Percentiles rank a stretch among this genome's conserved stretches.
Conservation (phyloP, 208 protist species). For the Acanthamoeba culbertsoni region DNA sequence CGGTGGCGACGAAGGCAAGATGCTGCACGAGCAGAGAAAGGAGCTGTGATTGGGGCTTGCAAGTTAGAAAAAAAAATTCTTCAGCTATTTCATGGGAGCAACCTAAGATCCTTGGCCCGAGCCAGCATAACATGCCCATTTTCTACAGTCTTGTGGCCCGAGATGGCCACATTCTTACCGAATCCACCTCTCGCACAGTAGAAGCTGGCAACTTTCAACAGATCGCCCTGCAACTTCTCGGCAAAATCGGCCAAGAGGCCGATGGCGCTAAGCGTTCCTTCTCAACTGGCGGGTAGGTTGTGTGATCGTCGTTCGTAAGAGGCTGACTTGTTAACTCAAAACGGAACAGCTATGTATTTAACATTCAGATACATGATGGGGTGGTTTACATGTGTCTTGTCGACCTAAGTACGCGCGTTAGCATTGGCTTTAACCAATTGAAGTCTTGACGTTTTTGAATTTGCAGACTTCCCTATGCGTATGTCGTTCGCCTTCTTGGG, state of each 20-base stretch:
- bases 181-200: neutral
- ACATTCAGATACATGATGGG: slow-evolving; percentile 24
- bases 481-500: neutral
- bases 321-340: too few relatives aligned
- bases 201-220: slow-evolving; percentile 44
- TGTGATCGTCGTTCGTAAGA: too few relatives aligned
- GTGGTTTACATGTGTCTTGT: neutral
- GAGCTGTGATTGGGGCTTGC: too few relatives aligned
- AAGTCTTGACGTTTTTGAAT: neutral
- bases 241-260: neutral
- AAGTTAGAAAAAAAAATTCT: too few relatives aligned
- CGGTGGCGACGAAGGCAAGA: too few relatives aligned
- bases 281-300: neutral
- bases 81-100: too few relatives aligned
- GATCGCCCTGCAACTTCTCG: neutral
- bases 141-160: neutral
- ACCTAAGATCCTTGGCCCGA: too few relatives aligned
- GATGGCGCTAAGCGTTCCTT: neutral
- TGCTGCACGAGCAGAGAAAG: too few relatives aligned
- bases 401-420: neutral
- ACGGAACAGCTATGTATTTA: slow-evolving; percentile 15
- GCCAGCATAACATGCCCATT: slow-evolving; percentile 10
- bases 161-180: neutral
- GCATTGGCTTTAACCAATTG: neutral
- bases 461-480: neutral